Evolutionary conservation across 257 asterid genomes (phyloP), one percentile per base, ranked within the genome.

Genomic region (Dorcoceras hygrometricum): DNA sequence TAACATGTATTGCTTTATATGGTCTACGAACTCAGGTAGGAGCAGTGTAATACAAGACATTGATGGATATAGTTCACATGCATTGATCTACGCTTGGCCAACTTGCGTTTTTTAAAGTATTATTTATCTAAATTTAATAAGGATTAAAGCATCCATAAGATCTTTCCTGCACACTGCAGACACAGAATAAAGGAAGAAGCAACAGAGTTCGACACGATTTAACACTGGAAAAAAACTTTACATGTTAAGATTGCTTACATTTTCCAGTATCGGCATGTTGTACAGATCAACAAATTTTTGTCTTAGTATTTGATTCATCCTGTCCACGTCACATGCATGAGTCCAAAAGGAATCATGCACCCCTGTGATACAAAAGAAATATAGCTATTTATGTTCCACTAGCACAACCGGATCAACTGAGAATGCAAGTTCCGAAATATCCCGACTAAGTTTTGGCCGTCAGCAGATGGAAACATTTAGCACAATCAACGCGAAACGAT

Each of bases 271-370:
- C 7, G 98, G 95, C 79, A 66, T 70, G 76, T 73, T 79, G 82
- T 93, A 90, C 23, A 93, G 88, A 76, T 93, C 97, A 77, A 93
- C 95, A 54, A 93, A 93, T 59, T 90, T 93, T 55, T 86, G 85
- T 71, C 96, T 71, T 20, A 93, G 86, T 73, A 90, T 83, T 77
- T 66, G 83, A 73, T 90, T 93, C 97, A 93, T 90, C 84, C 80
- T 74, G 80, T 46, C 96, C 55, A 93, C 94, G 67, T 93, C 96
- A 63, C 96, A 84, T 0, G 97, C 96, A 73, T 93, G 98, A 0
- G 98, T 93, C 97, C 97, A 93, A 79, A 87, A 93, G 63, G 98
- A 89, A 76, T 93, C 98, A 4, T 93, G 98, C 75, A 93, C 98
- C 16, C 54, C 54, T 46, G 54, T 46, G 54, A 16, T 46, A 4